Conservation (phyloP, 1,284 basidiomycete genomes). For the Cryptococcus deneoformans region DNA sequence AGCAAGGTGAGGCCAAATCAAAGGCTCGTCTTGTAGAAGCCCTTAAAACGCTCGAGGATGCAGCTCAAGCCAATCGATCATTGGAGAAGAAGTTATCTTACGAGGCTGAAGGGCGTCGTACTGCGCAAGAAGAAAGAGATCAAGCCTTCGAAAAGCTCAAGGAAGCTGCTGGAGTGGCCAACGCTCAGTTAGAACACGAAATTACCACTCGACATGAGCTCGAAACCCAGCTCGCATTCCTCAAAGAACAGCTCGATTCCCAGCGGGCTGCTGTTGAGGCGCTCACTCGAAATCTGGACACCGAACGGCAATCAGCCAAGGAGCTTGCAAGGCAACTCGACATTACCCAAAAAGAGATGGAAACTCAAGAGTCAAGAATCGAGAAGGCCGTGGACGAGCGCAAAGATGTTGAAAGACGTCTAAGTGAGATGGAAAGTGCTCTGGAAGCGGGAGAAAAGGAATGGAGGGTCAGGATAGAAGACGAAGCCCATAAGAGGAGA, state of each 20-base stretch:
- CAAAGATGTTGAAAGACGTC: constrained; percentile 6
- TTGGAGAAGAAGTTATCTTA: constrained; percentile 5
- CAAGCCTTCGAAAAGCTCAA: neutral
- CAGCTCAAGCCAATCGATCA: neutral
- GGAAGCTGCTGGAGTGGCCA: constrained; percentile 5
- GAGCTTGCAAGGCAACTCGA: constrained; percentile 18
- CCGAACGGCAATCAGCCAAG: neutral
- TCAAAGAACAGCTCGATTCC: neutral
- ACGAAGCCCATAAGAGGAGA: neutral
- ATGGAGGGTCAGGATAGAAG: neutral
- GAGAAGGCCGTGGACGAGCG: constrained; percentile 5
- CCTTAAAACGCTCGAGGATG: constrained; percentile 4
- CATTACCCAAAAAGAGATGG: constrained; percentile 17
- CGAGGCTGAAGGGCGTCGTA: constrained; percentile 2
- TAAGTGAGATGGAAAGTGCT: constrained; percentile 5
- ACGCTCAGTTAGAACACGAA: constrained; percentile 11
- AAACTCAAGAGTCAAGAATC: constrained; percentile 6
- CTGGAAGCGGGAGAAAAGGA: constrained; percentile 1
- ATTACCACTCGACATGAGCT: neutral
- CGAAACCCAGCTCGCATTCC: constrained; percentile 1
- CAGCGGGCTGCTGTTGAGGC: neutral
- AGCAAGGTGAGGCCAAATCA: neutral
- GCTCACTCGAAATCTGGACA: neutral
- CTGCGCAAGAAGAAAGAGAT: constrained; percentile 3
- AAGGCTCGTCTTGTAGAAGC: constrained; percentile 9